A percentile compares a stretch with the other conserved stretches of the same genome.
These are phyloP conservation scores for Mycena rebaudengoi DNA, from an alignment of 768 basidiomycete species.

Conservation along the genomic window DNA sequence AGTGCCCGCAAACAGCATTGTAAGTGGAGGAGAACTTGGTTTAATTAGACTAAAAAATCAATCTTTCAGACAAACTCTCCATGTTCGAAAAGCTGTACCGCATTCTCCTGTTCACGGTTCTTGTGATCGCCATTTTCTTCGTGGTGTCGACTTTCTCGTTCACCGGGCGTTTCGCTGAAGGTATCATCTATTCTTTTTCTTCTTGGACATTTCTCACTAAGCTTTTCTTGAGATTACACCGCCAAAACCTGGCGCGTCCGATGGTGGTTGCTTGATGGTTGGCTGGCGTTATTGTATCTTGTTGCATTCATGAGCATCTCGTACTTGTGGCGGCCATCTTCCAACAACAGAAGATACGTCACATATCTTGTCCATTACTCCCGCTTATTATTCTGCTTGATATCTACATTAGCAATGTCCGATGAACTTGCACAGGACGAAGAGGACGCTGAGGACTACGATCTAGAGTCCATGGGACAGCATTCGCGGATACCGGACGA, in stretches of 20 bases:
- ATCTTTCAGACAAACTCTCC: conserved; percentile 79
- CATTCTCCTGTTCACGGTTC: conserved; percentile 83
- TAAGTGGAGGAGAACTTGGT: too few relatives aligned
- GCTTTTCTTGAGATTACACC: conserved; percentile 74
- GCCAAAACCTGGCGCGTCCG: conserved; percentile 89
- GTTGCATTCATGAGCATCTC: conserved; percentile 81
- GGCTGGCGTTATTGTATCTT: conserved; percentile 89
- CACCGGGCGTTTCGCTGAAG: conserved; percentile 91
- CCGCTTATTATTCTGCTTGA: conserved; percentile 36
- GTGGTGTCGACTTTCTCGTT: conserved; percentile 92
- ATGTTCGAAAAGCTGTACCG: conserved; percentile 92
- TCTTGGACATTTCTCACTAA: background rate
- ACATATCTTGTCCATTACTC: conserved; percentile 9
- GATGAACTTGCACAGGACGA: conserved; percentile 97
- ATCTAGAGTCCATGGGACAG: conserved; percentile 76
- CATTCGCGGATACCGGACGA: conserved; percentile 63
- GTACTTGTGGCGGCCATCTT: conserved; percentile 94
- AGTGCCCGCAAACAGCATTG: conserved; percentile 85
- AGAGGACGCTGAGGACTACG: conserved; percentile 93
- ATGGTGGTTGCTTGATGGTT: conserved; percentile 98
- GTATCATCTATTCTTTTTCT: conserved; percentile 47
- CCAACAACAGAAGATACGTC: conserved; percentile 85
- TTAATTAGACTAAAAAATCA: too few relatives aligned
- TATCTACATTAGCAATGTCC: conserved; percentile 87
- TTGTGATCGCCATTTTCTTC: conserved; percentile 89